phyloP scores from a whole-genome alignment of 352 stramenopile genomes.

The Thalassiosira exigua region DNA sequence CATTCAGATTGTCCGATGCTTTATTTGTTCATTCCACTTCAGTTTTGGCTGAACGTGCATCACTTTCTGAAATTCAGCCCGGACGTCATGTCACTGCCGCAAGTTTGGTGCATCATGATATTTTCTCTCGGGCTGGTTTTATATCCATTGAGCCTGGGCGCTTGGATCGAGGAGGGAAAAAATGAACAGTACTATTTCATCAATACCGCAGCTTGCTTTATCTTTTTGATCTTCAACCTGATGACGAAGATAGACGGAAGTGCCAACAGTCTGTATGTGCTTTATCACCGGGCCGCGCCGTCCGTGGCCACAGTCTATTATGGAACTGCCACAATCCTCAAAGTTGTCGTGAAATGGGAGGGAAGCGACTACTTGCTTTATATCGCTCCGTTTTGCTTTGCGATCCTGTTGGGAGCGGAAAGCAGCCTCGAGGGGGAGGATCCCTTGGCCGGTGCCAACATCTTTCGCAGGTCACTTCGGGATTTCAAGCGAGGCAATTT shows the following conservation, averaged over 20 bases:
- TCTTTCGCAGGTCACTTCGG: neutral
- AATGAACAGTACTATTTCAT: neutral
- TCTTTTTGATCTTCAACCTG: constrained; percentile 2
- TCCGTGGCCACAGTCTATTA: neutral
- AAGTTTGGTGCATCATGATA: constrained; percentile 10
- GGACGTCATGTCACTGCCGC: neutral
- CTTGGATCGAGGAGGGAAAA: constrained; percentile 7
- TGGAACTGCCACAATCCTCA: neutral
- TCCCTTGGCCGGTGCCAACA: neutral
- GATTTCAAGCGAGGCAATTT: neutral
- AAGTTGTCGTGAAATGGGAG: neutral
- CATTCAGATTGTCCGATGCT: neutral
- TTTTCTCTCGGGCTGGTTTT: neutral
- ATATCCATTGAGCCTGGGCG: constrained; percentile 11
- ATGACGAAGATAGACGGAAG: constrained; percentile 3
- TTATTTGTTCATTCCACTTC: no score
- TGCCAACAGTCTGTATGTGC: constrained; percentile 7
- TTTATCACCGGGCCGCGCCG: neutral
- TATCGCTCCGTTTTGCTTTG: neutral
- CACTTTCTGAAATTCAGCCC: constrained; percentile 14
- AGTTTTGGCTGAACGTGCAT: constrained; percentile 3
- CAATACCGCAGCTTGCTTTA: constrained; percentile 2
- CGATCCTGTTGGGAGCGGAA: neutral
- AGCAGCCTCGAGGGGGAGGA: neutral
- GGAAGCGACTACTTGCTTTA: constrained; percentile 2